These are phyloP conservation scores for Clohesyomyces aquaticus DNA, from an alignment of 495 filamentous ascomycete genomes.

Conservation along the genomic window DNA sequence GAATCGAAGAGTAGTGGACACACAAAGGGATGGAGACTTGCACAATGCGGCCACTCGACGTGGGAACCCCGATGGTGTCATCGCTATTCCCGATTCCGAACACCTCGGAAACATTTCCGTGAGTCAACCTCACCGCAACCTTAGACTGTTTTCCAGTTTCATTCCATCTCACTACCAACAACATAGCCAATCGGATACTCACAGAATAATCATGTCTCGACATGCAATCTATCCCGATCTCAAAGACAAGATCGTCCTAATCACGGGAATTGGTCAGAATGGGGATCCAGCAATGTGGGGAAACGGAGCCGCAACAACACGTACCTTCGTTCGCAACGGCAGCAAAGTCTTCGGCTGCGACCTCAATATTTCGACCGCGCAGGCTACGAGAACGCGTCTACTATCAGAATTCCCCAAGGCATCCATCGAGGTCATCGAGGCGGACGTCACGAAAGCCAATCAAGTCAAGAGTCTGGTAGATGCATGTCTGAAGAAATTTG, in stretches of 20 bases:
- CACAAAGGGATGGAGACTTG: neutral
- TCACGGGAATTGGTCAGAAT: conserved; percentile 56
- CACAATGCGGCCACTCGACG: neutral
- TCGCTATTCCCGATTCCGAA: neutral
- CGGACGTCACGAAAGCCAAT: conserved; percentile 53
- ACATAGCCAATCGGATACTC: too few species aligned
- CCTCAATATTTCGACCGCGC: conserved; percentile 47
- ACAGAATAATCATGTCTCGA: neutral
- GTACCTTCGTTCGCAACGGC: conserved; percentile 12
- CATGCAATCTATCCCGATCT: conserved; percentile 43
- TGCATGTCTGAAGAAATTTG: conserved; percentile 52
- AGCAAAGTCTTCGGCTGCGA: conserved; percentile 53
- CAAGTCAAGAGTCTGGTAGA: conserved; percentile 54
- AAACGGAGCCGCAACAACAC: conserved; percentile 53
- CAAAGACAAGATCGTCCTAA: conserved; percentile 54
- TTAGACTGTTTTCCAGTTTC: too few species aligned
- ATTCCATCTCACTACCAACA: too few species aligned
- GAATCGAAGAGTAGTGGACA: neutral
- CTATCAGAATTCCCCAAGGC: neutral
- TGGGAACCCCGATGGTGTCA: neutral
- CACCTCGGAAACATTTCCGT: neutral
- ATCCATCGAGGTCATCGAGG: conserved; percentile 41
- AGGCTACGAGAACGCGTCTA: conserved; percentile 12
- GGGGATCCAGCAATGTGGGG: conserved; percentile 51
- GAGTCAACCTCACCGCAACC: neutral